These are phyloP conservation scores for Silene coronaria DNA, from an alignment of 179 eudicot species.

Conservation along the genomic window DNA sequence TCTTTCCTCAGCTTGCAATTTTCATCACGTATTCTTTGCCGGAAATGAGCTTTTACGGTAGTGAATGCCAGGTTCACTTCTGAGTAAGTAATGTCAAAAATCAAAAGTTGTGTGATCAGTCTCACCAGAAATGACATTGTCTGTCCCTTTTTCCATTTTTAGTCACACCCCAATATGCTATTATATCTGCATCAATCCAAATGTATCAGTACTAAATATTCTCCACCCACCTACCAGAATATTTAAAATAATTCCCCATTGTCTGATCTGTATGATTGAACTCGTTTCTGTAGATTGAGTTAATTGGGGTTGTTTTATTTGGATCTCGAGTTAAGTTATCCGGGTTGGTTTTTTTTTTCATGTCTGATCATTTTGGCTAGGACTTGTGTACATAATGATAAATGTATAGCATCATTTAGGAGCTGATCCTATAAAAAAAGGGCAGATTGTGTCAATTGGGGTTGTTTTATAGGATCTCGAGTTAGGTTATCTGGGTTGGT, in stretches of 20 bases:
- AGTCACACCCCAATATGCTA: background rate
- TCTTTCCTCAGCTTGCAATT: too few species aligned
- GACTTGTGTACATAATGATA: too few species aligned
- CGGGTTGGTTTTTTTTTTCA: too few species aligned
- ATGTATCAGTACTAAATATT: slow-evolving; percentile 4
- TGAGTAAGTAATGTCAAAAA: background rate
- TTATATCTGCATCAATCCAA: background rate
- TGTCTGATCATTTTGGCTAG: too few species aligned
- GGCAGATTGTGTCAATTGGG: background rate
- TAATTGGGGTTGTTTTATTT: too few species aligned
- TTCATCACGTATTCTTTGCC: too few species aligned
- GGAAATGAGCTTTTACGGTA: too few species aligned
- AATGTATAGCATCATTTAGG: too few species aligned
- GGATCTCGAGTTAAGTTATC: too few species aligned
- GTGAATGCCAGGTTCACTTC: background rate
- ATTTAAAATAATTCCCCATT: background rate
- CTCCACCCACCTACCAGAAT: slow-evolving; percentile 1
- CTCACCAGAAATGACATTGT: background rate
- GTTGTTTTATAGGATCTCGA: background rate
- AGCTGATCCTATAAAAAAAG: background rate
- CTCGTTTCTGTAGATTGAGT: background rate
- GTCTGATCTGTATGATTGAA: background rate
- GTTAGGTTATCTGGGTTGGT: background rate
- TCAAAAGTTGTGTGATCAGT: background rate
- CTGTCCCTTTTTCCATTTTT: background rate